Conservation (phyloP, 805 yeast species). For the Groenewaldozyma salmanticensis region DNA sequence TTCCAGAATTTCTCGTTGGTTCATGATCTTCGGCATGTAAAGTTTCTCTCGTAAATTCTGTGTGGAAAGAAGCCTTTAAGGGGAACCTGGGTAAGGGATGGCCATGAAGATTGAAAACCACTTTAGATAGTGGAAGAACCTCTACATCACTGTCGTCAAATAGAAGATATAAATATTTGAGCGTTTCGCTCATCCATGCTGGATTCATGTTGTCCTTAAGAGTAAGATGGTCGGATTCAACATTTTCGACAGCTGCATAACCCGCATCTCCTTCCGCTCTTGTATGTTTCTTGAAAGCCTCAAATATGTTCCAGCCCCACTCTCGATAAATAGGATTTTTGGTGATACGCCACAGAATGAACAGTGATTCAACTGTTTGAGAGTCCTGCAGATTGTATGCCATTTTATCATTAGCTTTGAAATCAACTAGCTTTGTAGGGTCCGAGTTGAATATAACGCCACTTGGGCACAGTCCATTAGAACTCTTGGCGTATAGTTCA, state of each 20-base stretch:
- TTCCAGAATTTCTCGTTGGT: too few species aligned
- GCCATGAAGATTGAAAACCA: slow-evolving; percentile 87
- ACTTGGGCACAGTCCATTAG: slow-evolving; percentile 80
- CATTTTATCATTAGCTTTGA: slow-evolving; percentile 60
- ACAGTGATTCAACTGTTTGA: slow-evolving; percentile 85
- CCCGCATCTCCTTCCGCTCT: slow-evolving; percentile 36
- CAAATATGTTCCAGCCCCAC: slow-evolving; percentile 85
- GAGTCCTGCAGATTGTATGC: slow-evolving; percentile 85
- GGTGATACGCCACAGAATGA: slow-evolving; percentile 68
- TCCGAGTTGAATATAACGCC: slow-evolving; percentile 73
- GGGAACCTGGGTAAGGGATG: slow-evolving; percentile 80
- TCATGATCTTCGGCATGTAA: not conserved
- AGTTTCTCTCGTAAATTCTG: slow-evolving; percentile 42
- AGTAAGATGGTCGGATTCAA: slow-evolving; percentile 44
- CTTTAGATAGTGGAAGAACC: slow-evolving; percentile 53
- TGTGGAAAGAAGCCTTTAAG: slow-evolving; percentile 39
- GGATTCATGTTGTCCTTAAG: slow-evolving; percentile 73
- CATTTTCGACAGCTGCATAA: slow-evolving; percentile 60
- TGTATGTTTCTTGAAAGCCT: slow-evolving; percentile 54
- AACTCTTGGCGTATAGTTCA: slow-evolving; percentile 66
- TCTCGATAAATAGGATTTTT: slow-evolving; percentile 71
- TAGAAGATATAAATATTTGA: slow-evolving; percentile 71
- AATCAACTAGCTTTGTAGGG: slow-evolving; percentile 44
- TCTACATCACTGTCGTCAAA: slow-evolving; percentile 51
- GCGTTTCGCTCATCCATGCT: slow-evolving; percentile 89